Base-by-base conservation (phyloP, 108 stramenopile genomes). In the Pelagomonas calceolata region DNA sequence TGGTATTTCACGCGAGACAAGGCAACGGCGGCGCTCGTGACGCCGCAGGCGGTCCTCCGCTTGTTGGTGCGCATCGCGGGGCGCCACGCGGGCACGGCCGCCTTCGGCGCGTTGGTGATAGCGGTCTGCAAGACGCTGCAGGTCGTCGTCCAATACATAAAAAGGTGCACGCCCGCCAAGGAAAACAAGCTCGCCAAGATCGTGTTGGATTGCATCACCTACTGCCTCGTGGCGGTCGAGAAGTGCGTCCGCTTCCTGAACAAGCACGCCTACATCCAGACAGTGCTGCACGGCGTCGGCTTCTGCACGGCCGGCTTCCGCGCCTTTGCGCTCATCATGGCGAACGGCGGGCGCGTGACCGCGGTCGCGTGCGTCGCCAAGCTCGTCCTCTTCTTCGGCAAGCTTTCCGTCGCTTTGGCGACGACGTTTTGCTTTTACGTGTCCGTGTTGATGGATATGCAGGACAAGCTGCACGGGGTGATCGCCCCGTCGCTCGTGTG, bases 81-180 rank as follows among this genome's bases (percentile, higher is more conserved):
- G 39, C 94, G 94, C 69, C 94, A 97, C 78, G 70, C 81, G 66
- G 96, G 96, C 39, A 97, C 96, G 0, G 93, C 91, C 30, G 96
- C 96, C 26, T 97, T 91, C 81, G 96, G 95, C 35, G 87, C 89
- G 33, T 80, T 98, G 32, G 71, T 98, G 51, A 86, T 95, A 70
- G 94, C 94, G 46, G 87, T 94, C 75, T 80, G 94, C 63, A 85
- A 91, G 81, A 82, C 90, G 63, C 82, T 95, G 63, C 92, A 94
- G 60, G 80, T 93, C 66, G 69, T 92, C 36, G 70, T 98, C 32
- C 81, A 89, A 36, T 89, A 91, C 71, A 37, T 94, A 16, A 92
- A 95, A 86, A 82, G 83, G 36, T 86, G 88, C 75, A 86, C 91
- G n/a, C 84, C 91, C 63, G 70, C 92, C 68, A 75, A 79, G 35